Evolutionary conservation across 345 rosid species (phyloP).

Genomic region (Citrus trifoliata): DNA sequence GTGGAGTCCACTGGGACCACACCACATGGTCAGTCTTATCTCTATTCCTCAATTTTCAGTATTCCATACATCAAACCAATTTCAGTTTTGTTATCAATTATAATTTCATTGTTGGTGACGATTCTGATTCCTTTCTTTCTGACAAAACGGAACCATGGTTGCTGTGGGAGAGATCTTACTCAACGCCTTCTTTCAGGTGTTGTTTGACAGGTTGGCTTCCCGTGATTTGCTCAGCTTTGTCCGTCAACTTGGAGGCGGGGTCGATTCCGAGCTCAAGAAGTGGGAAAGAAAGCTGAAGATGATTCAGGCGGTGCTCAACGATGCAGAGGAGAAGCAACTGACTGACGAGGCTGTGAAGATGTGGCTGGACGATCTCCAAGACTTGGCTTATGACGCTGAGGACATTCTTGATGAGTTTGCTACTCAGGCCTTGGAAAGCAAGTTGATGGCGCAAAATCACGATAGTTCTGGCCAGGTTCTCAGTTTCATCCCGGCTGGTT

Average conservation of each 20-base stretch:
- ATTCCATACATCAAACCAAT: no score
- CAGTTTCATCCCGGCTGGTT: no score
- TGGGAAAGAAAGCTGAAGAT: not conserved
- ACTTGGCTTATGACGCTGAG: slow-evolving; percentile 4
- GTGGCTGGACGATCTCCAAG: not conserved
- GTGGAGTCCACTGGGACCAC: no score
- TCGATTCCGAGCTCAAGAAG: not conserved
- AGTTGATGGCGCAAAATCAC: no score
- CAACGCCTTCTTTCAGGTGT: not conserved
- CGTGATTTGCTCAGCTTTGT: not conserved
- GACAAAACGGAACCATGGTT: not conserved
- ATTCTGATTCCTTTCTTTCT: no score
- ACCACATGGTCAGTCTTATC: no score
- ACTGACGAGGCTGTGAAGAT: not conserved
- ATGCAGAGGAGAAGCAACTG: not conserved
- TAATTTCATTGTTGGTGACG: no score
- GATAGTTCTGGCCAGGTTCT: no score
- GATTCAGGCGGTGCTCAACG: not conserved
- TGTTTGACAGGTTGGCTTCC: not conserved
- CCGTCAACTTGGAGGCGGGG: not conserved
- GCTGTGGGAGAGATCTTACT: not conserved
- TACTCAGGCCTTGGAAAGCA: no score
- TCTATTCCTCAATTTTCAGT: no score
- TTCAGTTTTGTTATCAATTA: no score
- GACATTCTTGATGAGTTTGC: not conserved